Evolutionary conservation across 2,329 filamentous ascomycete genomes (phyloP).

Genomic region (Xenoacremonium recifei): DNA sequence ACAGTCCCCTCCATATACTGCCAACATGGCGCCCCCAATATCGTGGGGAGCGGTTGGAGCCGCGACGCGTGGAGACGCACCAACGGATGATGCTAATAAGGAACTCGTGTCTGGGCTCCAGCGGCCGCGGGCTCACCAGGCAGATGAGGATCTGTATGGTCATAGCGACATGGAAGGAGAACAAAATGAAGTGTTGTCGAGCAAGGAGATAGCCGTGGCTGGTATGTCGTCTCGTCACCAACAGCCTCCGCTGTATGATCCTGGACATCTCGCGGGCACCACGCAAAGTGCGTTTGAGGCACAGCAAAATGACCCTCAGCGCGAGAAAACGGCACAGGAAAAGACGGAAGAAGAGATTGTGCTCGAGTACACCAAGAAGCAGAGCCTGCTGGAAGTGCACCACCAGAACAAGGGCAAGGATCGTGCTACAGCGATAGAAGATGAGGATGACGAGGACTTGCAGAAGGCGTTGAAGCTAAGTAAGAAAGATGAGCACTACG

Average conservation of each 20-base stretch:
- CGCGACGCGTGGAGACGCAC: neutral
- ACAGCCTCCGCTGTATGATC: constrained; percentile 1
- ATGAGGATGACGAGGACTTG: constrained; percentile 2
- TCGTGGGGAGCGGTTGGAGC: constrained; percentile 1
- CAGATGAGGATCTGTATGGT: neutral
- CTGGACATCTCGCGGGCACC: constrained; percentile 10
- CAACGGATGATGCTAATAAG: constrained; percentile 4
- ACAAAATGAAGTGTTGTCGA: neutral
- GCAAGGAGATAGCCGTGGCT: constrained; percentile 17
- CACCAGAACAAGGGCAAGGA: constrained; percentile 13
- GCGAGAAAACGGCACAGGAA: constrained; percentile 35
- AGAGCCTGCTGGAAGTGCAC: constrained; percentile 62
- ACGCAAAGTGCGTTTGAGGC: constrained; percentile 39
- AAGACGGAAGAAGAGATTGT: constrained; percentile 64
- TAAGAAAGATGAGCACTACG: neutral
- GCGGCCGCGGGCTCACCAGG: neutral
- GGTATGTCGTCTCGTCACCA: neutral
- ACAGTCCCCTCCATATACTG: neutral
- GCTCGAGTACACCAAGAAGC: constrained; percentile 70
- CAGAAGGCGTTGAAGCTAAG: constrained; percentile 1
- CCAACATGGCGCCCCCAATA: neutral
- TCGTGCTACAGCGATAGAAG: constrained; percentile 3
- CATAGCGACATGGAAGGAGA: neutral
- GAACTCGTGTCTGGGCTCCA: neutral
- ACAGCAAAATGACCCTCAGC: constrained; percentile 28